Conservation (phyloP, 768 basidiomycete species). For the Zangia roseola region DNA sequence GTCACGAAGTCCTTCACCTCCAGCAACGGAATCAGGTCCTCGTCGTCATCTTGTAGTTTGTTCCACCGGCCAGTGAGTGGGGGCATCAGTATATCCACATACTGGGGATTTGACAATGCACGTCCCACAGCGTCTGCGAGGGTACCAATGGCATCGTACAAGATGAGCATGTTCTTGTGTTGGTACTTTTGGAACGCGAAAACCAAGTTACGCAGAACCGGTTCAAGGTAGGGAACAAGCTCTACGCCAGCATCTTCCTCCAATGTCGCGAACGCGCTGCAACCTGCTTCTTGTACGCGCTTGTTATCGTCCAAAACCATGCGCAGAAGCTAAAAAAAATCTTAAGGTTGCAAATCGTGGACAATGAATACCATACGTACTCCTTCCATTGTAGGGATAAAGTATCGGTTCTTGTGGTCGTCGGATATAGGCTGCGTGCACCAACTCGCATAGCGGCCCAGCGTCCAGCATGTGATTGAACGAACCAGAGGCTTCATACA, state of each 20-base stretch:
- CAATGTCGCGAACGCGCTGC: constrained; percentile 96
- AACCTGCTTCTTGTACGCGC: constrained; percentile 98
- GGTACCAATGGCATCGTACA: constrained; percentile 99
- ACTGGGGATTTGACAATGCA: constrained; percentile 79
- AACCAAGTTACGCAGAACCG: constrained; percentile 91
- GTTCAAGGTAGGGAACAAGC: constrained; percentile 91
- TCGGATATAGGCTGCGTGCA: constrained; percentile 82
- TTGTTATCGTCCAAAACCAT: constrained; percentile 99
- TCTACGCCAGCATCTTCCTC: constrained; percentile 95
- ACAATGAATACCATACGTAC: constrained; percentile 47
- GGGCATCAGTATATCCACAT: constrained; percentile 96
- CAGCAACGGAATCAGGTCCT: constrained; percentile 89
- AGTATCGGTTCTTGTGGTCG: constrained; percentile 87
- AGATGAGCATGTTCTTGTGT: constrained; percentile 97
- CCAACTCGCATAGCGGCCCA: constrained; percentile 99
- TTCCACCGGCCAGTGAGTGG: constrained; percentile 88
- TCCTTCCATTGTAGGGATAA: constrained; percentile 98
- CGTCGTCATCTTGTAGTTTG: constrained; percentile 87
- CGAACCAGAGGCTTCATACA: constrained; percentile 82
- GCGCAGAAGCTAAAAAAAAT: constrained; percentile 73
- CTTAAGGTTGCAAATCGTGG: background rate
- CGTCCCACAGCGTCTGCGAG: constrained; percentile 94
- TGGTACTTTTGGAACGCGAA: constrained; percentile 98
- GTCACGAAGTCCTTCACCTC: constrained; percentile 58
- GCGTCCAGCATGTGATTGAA: constrained; percentile 98